These are phyloP conservation scores for Diplodia scrobiculata DNA, from an alignment of 2,329 filamentous ascomycete genomes.

Conservation along the genomic window DNA sequence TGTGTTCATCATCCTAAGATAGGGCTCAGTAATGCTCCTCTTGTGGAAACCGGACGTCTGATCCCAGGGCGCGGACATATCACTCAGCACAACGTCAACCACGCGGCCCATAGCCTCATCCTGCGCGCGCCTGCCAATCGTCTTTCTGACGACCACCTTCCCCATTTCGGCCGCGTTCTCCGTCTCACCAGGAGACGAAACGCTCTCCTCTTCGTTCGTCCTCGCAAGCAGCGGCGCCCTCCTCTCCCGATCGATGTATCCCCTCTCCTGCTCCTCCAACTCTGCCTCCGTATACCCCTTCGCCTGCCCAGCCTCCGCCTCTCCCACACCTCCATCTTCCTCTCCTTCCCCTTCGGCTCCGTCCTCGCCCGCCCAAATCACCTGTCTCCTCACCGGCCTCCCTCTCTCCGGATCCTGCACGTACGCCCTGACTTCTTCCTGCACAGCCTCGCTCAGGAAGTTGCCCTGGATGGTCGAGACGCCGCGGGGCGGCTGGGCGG, in stretches of 20 bases:
- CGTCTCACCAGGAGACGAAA: constrained; percentile 25
- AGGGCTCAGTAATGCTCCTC: constrained; percentile 92
- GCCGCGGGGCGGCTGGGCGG: constrained; percentile 83
- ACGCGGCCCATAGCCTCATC: constrained; percentile 55
- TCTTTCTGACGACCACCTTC: constrained; percentile 31
- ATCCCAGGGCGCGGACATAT: constrained; percentile 98
- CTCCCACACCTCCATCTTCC: constrained; percentile 45
- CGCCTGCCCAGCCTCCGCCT: constrained; percentile 35
- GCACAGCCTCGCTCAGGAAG: constrained; percentile 76
- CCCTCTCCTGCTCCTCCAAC: constrained; percentile 50
- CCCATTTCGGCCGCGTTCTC: neutral
- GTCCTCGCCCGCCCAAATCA: constrained; percentile 33
- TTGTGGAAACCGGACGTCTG: constrained; percentile 76
- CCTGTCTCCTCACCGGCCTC: constrained; percentile 47
- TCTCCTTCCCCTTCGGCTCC: constrained; percentile 45
- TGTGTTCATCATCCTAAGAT: constrained; percentile 99
- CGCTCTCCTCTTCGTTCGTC: constrained; percentile 33
- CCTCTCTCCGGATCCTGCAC: constrained; percentile 66
- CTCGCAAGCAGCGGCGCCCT: constrained; percentile 42
- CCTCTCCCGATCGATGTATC: constrained; percentile 68
- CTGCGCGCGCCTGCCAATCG: constrained; percentile 39
- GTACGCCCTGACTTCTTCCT: constrained; percentile 73
- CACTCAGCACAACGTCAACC: constrained; percentile 92
- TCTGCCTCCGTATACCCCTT: constrained; percentile 36
- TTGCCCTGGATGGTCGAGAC: constrained; percentile 96